Evolutionary conservation across 306 rosid species (phyloP), one percentile per base, ranked within the genome.

Genomic region (Betula pendula): DNA sequence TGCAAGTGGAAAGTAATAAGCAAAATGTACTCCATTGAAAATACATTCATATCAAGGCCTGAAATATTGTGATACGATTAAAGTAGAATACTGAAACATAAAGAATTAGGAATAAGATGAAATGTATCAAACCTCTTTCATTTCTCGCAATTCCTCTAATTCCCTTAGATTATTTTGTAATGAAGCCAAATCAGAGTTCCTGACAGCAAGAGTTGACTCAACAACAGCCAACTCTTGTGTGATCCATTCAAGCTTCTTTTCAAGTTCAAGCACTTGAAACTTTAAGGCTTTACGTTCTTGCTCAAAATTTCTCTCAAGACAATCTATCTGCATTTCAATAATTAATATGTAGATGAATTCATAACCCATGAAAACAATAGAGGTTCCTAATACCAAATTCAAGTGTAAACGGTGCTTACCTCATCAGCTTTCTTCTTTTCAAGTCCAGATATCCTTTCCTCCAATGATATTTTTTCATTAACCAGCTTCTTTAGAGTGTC

Each of bases 131-230:
- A 88, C 99, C 96, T 95, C 99, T 91, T 91, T 95, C 98, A 92
- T 89, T 87, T 95, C 99, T 85, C 97, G 88, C 81, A 95, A 81
- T 70, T 95, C 99, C 63, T 92, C 98, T 73, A 95, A 81, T 84
- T 95, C 99, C 86, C 81, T 87, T 38, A 91, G 81, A 72, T 85
- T 89, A 84, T 79, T 89, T 84, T 84, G 91, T 79, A 89, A 70
- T 27, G 76, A 60, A 70, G 80, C 85, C 85, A 95, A 78, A 81
- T 91, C 99, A 65, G 89, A 80, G 83, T 88, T 91, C 84, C 79
- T 91, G 49, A 22, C 81, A 8, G 89, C 80, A 65, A 91, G 89
- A 67, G 90, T 79, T 60, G 97, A 87, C 86, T 87, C 79, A 31
- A 88, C 78, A 73, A 67, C 82, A 83, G 74, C 85, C 71, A 89